These are phyloP conservation scores for Santalum album DNA, from an alignment of 164 flowering plant species.

Conservation along the genomic window DNA sequence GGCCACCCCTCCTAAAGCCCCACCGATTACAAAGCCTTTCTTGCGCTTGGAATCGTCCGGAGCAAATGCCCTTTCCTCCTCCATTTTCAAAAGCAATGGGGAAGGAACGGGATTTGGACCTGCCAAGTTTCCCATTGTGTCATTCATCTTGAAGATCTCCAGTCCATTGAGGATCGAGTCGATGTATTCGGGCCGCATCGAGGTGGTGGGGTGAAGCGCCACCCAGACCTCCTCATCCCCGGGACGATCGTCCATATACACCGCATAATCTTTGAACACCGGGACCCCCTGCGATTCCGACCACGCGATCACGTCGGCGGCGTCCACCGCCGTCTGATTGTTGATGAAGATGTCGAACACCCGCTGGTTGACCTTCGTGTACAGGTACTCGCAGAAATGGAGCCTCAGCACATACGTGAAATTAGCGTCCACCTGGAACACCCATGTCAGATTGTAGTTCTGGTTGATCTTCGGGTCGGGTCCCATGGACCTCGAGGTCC, in stretches of 20 bases:
- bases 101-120: slow-evolving; percentile 44
- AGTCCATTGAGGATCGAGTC: slow-evolving; percentile 69
- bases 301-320: not conserved
- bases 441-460: slow-evolving; percentile 1
- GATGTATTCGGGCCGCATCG: not conserved
- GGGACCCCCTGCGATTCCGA: not conserved
- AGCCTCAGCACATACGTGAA: not conserved
- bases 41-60: slow-evolving; percentile 11
- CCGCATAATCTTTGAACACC: slow-evolving; percentile 6
- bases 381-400: not conserved
- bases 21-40: slow-evolving; percentile 14
- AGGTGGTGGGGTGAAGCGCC: not conserved
- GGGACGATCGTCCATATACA: not conserved
- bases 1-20: slow-evolving; percentile 37
- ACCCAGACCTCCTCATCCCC: slow-evolving; percentile 1
- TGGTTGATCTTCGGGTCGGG: not conserved
- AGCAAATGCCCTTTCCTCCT: slow-evolving; percentile 7
- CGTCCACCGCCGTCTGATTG: slow-evolving; percentile 5
- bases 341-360: slow-evolving; percentile 2
- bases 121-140: slow-evolving; percentile 37
- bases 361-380: not conserved
- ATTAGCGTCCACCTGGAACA: not conserved
- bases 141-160: slow-evolving; percentile 67
- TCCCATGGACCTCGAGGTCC: slow-evolving; percentile 2
- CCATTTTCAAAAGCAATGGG: slow-evolving; percentile 25